Percentiles rank a stretch among this genome's conserved stretches.
Conservation (phyloP, 2,329 filamentous ascomycete species). For the Paecilomyces sp. region DNA sequence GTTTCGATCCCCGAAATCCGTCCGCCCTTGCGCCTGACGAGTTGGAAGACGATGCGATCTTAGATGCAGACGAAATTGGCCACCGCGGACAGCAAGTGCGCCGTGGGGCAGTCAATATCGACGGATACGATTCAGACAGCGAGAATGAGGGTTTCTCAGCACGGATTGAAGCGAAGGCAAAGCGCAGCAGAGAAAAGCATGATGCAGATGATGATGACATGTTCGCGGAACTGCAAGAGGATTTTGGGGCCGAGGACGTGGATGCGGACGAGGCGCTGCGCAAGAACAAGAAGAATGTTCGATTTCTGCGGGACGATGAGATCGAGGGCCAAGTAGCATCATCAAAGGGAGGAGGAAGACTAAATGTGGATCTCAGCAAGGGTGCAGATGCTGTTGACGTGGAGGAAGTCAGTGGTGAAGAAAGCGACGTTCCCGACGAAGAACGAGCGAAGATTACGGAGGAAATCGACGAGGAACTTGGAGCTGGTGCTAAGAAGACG, state of each 20-base stretch:
- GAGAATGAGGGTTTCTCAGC: conserved; percentile 86
- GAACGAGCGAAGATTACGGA: conserved; percentile 64
- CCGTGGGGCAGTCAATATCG: conserved; percentile 89
- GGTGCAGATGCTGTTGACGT: conserved; percentile 50
- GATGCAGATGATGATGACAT: conserved; percentile 58
- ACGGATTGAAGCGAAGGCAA: conserved; percentile 56
- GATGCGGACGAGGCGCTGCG: conserved; percentile 43
- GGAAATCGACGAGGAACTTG: conserved; percentile 79
- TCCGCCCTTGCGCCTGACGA: conserved; percentile 82
- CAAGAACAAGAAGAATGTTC: conserved; percentile 57
- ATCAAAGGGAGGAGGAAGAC: conserved; percentile 67
- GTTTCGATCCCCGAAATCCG: conserved; percentile 91
- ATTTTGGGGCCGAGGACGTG: conserved; percentile 47
- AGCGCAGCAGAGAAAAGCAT: conserved; percentile 24
- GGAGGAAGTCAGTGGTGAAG: conserved; percentile 49
- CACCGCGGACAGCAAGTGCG: conserved; percentile 65
- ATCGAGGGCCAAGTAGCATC: conserved; percentile 73
- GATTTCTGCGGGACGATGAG: conserved; percentile 53
- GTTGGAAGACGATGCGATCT: conserved; percentile 63
- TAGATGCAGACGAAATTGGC: conserved; percentile 91
- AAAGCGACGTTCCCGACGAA: conserved; percentile 58
- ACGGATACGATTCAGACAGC: conserved; percentile 89
- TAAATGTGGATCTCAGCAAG: conserved; percentile 49
- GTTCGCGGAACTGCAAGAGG: conserved; percentile 67
- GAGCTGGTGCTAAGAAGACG: conserved; percentile 81